phyloP scores from a whole-genome alignment of 345 rosid genomes.

The Arabidopsis thaliana region DNA sequence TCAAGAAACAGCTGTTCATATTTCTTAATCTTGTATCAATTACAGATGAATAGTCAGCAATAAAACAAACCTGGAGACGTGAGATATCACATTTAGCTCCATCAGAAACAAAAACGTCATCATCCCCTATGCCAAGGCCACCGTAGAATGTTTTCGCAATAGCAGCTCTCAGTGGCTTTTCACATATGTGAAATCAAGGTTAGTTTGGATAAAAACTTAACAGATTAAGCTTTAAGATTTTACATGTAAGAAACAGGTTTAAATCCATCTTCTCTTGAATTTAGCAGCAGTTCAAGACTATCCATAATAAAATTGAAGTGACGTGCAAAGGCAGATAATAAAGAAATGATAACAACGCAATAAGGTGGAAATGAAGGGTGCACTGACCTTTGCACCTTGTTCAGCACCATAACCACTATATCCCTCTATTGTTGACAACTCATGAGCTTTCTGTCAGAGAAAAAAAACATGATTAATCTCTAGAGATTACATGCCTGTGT shows the following conservation, averaged over 20 bases:
- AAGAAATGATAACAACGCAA: neutral
- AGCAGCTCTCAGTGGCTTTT: conserved; percentile 85
- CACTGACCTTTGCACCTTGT: conserved; percentile 90
- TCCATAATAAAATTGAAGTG: neutral
- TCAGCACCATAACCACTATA: conserved; percentile 97
- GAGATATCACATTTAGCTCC: conserved; percentile 98
- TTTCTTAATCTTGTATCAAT: neutral
- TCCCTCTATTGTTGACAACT: conserved; percentile 78
- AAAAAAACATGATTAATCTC: conserved; percentile 11
- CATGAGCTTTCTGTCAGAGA: conserved; percentile 67
- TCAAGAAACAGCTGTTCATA: conserved; percentile 22
- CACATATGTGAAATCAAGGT: conserved; percentile 20
- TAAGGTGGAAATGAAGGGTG: conserved; percentile 8
- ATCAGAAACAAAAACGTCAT: conserved; percentile 94
- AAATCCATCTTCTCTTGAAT: conserved; percentile 5
- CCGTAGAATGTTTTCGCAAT: conserved; percentile 73
- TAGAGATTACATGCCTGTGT: neutral
- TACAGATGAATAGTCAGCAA: neutral
- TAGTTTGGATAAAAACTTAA: conserved; percentile 12
- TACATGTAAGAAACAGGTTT: neutral
- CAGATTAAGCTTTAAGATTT: neutral
- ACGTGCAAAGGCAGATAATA: conserved; percentile 5
- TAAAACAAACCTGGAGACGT: conserved; percentile 83
- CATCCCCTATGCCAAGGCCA: conserved; percentile 82
- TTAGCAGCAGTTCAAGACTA: conserved; percentile 4